Evolutionary conservation across 306 rosid genomes (phyloP).

Genomic region (Cyamopsis tetragonoloba): DNA sequence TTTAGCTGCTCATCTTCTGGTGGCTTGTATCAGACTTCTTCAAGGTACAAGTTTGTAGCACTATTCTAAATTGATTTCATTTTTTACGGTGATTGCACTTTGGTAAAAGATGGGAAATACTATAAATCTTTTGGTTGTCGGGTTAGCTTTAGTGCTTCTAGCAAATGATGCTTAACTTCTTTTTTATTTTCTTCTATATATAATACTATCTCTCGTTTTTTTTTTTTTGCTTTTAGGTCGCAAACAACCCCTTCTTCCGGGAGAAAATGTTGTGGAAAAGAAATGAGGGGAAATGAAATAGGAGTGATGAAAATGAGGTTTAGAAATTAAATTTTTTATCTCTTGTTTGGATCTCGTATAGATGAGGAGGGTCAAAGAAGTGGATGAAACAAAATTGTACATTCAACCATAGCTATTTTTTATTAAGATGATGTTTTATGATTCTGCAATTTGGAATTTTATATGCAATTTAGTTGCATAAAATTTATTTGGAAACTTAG

Average conservation of each 20-base stretch:
- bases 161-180: not conserved
- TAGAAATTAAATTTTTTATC: not conserved
- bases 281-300: not conserved
- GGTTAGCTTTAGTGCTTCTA: not conserved
- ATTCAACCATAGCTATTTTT: not conserved
- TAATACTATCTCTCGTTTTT: not conserved
- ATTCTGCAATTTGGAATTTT: not conserved
- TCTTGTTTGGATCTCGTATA: not conserved
- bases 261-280: not conserved
- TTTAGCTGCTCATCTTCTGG: constrained; percentile 46
- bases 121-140: not conserved
- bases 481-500: too few species aligned
- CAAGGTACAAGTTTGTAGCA: constrained; percentile 44
- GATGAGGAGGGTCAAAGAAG: not conserved
- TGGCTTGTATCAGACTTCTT: constrained; percentile 44
- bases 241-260: not conserved
- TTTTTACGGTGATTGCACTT: constrained; percentile 13
- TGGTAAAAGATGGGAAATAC: not conserved
- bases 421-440: not conserved
- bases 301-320: not conserved
- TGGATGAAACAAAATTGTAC: not conserved
- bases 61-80: not conserved
- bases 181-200: not conserved
- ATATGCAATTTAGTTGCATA: not conserved
- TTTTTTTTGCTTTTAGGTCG: not conserved